Evolutionary conservation across 2,329 filamentous ascomycete genomes (phyloP).

Genomic region (Leptodontidium sp.): DNA sequence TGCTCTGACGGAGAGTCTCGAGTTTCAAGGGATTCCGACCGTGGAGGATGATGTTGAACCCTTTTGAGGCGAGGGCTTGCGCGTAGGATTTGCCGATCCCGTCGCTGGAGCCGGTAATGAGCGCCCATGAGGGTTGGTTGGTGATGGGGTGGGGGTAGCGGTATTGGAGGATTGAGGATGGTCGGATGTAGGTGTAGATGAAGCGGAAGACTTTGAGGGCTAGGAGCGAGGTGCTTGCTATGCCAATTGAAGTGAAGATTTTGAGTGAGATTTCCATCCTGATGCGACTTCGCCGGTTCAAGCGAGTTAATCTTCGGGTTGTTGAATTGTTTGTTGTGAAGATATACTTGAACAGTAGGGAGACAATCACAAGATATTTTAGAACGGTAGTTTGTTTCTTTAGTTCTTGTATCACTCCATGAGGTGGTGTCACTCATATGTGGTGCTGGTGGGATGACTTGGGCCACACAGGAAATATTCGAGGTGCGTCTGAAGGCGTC

Average conservation of each 20-base stretch:
- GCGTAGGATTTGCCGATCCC: conserved; percentile 62
- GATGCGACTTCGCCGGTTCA: not conserved
- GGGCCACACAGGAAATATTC: not conserved
- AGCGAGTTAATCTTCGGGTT: not conserved
- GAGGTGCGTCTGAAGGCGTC: not conserved
- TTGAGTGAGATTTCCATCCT: not conserved
- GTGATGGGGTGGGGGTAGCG: conserved; percentile 12
- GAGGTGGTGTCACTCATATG: not conserved
- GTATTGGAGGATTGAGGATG: conserved; percentile 19
- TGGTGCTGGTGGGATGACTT: not conserved
- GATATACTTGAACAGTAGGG: not conserved
- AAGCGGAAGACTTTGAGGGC: conserved; percentile 12
- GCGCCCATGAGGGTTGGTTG: conserved; percentile 50
- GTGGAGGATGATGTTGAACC: conserved; percentile 66
- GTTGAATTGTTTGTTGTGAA: not conserved
- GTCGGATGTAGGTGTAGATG: conserved; percentile 22
- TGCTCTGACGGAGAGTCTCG: conserved; percentile 49
- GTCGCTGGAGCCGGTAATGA: conserved; percentile 62
- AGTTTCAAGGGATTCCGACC: conserved; percentile 62
- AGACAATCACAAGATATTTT: too few species aligned
- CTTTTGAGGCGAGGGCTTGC: conserved; percentile 57
- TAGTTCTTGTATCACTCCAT: not conserved
- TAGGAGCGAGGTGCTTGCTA: not conserved
- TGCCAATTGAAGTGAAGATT: conserved; percentile 6
- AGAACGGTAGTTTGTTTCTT: too few species aligned